Conservation (phyloP, 345 rosid genomes). For the Geranium brycei region DNA sequence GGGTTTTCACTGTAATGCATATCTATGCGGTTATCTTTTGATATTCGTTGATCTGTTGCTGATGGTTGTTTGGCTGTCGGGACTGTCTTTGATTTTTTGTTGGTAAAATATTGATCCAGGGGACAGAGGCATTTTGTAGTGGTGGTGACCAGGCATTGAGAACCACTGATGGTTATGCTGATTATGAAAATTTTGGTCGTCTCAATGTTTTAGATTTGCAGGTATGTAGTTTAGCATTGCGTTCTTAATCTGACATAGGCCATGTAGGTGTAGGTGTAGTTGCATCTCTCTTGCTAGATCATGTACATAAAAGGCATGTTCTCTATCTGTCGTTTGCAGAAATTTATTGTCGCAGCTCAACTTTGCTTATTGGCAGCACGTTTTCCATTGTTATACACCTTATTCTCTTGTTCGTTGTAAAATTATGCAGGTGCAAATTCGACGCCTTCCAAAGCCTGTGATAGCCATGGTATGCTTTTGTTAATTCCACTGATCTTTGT, state of each 20-base stretch:
- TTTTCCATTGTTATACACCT: not conserved
- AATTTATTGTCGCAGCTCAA: too few species aligned
- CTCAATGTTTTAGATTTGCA: slow-evolving; percentile 85
- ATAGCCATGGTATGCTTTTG: slow-evolving; percentile 65
- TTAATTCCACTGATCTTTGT: slow-evolving; percentile 2
- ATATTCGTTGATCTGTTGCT: too few species aligned
- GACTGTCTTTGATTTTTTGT: too few species aligned
- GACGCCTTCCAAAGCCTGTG: slow-evolving; percentile 91
- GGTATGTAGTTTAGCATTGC: slow-evolving; percentile 18
- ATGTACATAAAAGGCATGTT: too few species aligned
- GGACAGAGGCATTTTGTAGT: slow-evolving; percentile 82
- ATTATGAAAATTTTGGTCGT: slow-evolving; percentile 47
- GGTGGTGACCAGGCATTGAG: slow-evolving; percentile 86
- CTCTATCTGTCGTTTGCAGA: too few species aligned
- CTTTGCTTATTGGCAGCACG: not conserved
- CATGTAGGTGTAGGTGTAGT: not conserved
- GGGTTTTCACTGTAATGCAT: not conserved
- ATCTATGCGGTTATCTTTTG: not conserved
- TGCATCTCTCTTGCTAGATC: not conserved
- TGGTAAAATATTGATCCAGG: slow-evolving; percentile 27
- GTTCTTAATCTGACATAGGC: too few species aligned
- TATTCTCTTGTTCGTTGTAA: slow-evolving; percentile 2
- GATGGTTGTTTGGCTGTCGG: too few species aligned
- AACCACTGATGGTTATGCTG: slow-evolving; percentile 70
- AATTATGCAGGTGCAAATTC: slow-evolving; percentile 56